Conservation (phyloP, 495 filamentous ascomycete genomes). For the Friedmanniomyces endolithicus region DNA sequence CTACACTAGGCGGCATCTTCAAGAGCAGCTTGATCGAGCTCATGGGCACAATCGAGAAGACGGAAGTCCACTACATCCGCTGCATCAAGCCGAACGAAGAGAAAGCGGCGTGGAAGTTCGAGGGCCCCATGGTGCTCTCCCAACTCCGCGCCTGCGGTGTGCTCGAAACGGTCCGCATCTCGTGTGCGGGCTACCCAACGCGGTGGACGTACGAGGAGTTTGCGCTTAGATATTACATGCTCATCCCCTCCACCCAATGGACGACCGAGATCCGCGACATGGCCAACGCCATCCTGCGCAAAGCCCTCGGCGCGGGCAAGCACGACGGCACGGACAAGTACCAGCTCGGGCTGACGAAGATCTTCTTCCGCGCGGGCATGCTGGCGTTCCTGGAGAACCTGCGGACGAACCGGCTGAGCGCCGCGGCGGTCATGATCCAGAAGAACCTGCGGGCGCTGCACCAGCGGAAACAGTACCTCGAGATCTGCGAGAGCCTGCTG, state of each 20-base stretch:
- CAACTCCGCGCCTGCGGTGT: slow-evolving; percentile 98
- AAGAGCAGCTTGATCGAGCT: slow-evolving; percentile 96
- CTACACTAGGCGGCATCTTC: slow-evolving; percentile 95
- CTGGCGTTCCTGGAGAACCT: slow-evolving; percentile 93
- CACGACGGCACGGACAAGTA: slow-evolving; percentile 85
- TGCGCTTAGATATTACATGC: slow-evolving; percentile 94
- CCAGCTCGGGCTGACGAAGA: slow-evolving; percentile 91
- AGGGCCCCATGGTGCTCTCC: slow-evolving; percentile 97
- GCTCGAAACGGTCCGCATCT: slow-evolving; percentile 94
- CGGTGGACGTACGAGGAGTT: slow-evolving; percentile 99
- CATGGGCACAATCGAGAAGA: slow-evolving; percentile 94
- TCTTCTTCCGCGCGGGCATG: slow-evolving; percentile 99
- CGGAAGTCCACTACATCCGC: slow-evolving; percentile 97
- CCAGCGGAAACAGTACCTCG: slow-evolving; percentile 82
- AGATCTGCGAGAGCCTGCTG: slow-evolving; percentile 69
- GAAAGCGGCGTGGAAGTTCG: slow-evolving; percentile 95
- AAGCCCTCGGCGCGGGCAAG: slow-evolving; percentile 67
- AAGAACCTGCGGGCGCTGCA: slow-evolving; percentile 96
- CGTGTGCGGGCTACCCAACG: slow-evolving; percentile 93
- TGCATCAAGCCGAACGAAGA: slow-evolving; percentile 99
- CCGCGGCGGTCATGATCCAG: slow-evolving; percentile 95
- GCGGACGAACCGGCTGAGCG: slow-evolving; percentile 75
- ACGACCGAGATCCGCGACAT: slow-evolving; percentile 87
- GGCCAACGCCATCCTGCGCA: slow-evolving; percentile 80
- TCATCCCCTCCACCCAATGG: slow-evolving; percentile 83